These are phyloP conservation scores for Scenedesmus sp. DNA, from an alignment of 163 green algal species.

Conservation along the genomic window DNA sequence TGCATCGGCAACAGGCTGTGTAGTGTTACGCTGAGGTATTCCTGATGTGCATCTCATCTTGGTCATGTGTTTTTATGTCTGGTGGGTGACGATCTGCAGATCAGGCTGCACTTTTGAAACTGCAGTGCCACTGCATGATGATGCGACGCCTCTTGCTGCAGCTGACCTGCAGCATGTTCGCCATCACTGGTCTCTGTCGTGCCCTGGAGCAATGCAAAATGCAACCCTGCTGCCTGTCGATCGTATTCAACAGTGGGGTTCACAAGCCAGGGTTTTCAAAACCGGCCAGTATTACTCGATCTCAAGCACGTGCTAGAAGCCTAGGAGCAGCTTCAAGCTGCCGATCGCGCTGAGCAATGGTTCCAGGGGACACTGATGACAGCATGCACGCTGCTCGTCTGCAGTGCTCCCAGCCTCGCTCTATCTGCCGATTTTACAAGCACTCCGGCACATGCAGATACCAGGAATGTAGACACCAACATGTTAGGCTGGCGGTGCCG, in stretches of 20 bases:
- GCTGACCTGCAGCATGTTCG: no score
- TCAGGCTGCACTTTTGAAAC: no score
- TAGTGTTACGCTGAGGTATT: no score
- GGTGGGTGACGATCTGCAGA: no score
- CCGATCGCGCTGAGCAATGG: background rate
- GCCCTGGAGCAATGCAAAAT: no score
- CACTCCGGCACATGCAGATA: constrained; percentile 23
- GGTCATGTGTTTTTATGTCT: no score
- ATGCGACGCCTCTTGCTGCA: no score
- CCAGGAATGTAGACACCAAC: background rate
- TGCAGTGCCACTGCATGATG: no score
- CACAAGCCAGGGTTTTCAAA: background rate
- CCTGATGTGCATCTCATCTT: no score
- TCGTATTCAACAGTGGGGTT: background rate
- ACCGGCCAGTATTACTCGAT: background rate
- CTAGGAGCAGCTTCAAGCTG: background rate
- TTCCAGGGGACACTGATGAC: background rate
- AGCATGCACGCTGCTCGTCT: constrained; percentile 2
- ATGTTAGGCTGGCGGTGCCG: background rate
- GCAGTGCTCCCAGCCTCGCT: background rate
- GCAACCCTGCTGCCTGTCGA: background rate
- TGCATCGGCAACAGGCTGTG: no score
- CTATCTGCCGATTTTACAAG: constrained; percentile 26
- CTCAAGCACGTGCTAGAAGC: background rate
- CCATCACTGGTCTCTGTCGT: no score